phyloP scores from a whole-genome alignment of 257 asterid species.

The Penstemon newberryi region DNA sequence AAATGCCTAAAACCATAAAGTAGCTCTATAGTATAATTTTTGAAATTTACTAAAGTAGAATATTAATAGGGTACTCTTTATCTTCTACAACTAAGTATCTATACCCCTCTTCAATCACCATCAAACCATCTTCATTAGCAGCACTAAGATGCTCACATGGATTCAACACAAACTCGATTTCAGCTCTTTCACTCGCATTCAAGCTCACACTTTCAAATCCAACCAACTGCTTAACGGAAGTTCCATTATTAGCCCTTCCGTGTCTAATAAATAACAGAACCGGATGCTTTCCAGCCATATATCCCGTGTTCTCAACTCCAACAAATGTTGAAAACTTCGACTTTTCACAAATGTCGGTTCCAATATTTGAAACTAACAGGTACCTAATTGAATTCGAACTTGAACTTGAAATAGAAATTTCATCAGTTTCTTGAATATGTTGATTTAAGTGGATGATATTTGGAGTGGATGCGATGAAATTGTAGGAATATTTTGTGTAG shows the following conservation, averaged over 20 bases:
- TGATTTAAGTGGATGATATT: conserved; percentile 49
- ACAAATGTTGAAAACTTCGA: conserved; percentile 52
- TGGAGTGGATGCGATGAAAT: conserved; percentile 46
- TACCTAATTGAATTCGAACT: conserved; percentile 20
- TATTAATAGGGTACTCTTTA: conserved; percentile 49
- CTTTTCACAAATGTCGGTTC: conserved; percentile 45
- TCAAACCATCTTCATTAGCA: conserved; percentile 61
- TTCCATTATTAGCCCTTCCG: conserved; percentile 26
- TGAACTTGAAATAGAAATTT: conserved; percentile 26
- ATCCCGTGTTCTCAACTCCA: conserved; percentile 57
- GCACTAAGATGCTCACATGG: conserved; percentile 76
- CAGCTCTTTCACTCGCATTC: conserved; percentile 41
- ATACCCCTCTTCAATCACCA: conserved; percentile 73
- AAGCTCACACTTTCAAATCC: conserved; percentile 64
- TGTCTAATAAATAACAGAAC: conserved; percentile 53
- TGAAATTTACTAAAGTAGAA: conserved; percentile 39
- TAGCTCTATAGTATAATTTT: neutral
- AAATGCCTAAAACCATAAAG: too few species aligned
- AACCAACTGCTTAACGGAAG: conserved; percentile 54
- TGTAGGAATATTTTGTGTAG: conserved; percentile 61
- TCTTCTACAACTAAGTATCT: conserved; percentile 52
- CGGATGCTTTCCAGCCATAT: conserved; percentile 63
- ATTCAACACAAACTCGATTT: conserved; percentile 48
- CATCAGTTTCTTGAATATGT: neutral
- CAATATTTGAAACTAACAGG: conserved; percentile 45